phyloP scores from a whole-genome alignment of 306 rosid genomes.

The Cicer pinnatifidum region DNA sequence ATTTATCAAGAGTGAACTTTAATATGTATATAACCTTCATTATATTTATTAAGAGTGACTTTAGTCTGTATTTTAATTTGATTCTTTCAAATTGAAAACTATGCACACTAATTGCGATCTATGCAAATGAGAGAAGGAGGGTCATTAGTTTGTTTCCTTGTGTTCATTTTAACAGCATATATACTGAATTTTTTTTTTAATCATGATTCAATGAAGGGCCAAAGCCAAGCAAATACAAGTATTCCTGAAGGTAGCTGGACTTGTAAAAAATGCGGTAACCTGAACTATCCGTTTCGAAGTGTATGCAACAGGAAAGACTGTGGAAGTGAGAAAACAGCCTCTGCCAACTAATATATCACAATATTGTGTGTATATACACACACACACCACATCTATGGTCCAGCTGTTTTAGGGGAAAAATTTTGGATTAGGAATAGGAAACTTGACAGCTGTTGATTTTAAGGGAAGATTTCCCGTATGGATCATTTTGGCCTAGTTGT shows the following conservation, averaged over 20 bases:
- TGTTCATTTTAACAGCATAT: neutral
- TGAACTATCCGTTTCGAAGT: constrained; percentile 57
- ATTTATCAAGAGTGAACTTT: neutral
- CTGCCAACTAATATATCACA: constrained; percentile 38
- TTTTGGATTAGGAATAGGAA: constrained; percentile 28
- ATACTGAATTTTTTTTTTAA: neutral
- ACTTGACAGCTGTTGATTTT: constrained; percentile 21
- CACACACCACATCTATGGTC: constrained; percentile 23
- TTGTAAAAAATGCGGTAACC: constrained; percentile 53
- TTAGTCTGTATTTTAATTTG: too few relatives aligned
- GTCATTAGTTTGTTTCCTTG: neutral
- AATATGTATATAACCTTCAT: neutral
- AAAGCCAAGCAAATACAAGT: constrained; percentile 38
- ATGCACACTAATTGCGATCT: neutral
- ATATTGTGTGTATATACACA: constrained; percentile 4
- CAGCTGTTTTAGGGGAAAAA: constrained; percentile 30
- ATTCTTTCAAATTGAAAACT: neutral
- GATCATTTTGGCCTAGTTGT: constrained; percentile 41
- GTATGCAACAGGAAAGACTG: constrained; percentile 57
- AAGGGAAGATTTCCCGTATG: constrained; percentile 13
- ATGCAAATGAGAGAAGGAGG: too few relatives aligned
- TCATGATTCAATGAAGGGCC: constrained; percentile 43
- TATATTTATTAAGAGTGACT: too few relatives aligned
- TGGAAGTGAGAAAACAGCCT: constrained; percentile 52
- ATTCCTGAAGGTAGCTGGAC: constrained; percentile 60